Base-by-base conservation (phyloP, 306 rosid genomes). In the Phaseolus lunatus region DNA sequence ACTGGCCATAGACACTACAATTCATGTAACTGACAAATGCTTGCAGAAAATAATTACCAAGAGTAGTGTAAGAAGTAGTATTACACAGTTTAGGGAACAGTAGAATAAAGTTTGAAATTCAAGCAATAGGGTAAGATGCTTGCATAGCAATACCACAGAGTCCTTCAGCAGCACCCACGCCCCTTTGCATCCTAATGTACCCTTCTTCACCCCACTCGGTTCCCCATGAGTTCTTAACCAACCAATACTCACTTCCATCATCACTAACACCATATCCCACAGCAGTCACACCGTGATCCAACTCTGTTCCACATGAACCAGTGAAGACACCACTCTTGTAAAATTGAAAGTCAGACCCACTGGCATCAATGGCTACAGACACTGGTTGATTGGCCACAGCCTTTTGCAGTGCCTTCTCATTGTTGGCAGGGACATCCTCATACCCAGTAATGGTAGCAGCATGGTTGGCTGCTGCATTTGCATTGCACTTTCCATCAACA, bases 311-410 rank as follows among this genome's bases (percentile, higher is more conserved):
- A 39, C 44, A 85, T 5, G 80, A 12, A 16, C 89, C 87, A 0
- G 81, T 84, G 37, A 87, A 76, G 4, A 87, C 70, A 4, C 89
- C 91, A 47, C 89, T 78, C 3, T 43, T 39, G 61, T 86, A 82
- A 13, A 35, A 83, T 1, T 78, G 86, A 9, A 83, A 83, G 23
- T 78, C 78, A 39, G 80, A 67, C 0, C 87, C 87, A 18, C 75
- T 61, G 1, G 88, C 91, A 56, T 84, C 82, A 39, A 87, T 87
- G 66, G 87, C 84, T 1, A 87, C 83, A 1, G 88, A 84, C 12
- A 87, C 35, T 11, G 85, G 81, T 68, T 80, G 85, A 66, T 76
- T 74, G 5, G 80, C 82, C 24, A 86, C 82, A 0, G 87, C 82
- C n/a, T 84, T 84, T 9, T 72, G 81, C 11, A 87, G 63, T 19